These are phyloP conservation scores for Dittrichia graveolens DNA, from an alignment of 129 eudicot species.

Conservation along the genomic window DNA sequence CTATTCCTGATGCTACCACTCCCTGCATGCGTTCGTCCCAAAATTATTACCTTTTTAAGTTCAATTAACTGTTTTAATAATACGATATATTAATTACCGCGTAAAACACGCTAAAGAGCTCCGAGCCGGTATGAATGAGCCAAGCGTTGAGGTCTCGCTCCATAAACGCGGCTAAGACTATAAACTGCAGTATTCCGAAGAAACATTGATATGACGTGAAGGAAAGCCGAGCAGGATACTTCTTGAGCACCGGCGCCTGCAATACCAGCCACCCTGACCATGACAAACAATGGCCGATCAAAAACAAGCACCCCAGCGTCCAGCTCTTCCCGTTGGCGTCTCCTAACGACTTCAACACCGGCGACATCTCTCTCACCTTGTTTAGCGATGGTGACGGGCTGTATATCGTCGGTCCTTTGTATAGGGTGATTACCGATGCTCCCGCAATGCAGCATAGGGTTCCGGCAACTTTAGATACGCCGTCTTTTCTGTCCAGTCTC, in stretches of 20 bases:
- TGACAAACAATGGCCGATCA: constrained; percentile 91
- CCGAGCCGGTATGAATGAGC: constrained; percentile 85
- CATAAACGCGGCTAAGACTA: constrained; percentile 69
- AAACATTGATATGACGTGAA: constrained; percentile 91
- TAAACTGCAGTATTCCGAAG: constrained; percentile 87
- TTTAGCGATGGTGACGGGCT: constrained; percentile 63
- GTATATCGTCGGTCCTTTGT: constrained; percentile 94
- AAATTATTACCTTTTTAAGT: too few relatives aligned
- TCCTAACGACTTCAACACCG: constrained; percentile 54
- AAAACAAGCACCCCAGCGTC: constrained; percentile 83
- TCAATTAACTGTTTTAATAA: too few relatives aligned
- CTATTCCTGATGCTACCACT: constrained; percentile 97
- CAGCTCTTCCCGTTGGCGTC: constrained; percentile 87
- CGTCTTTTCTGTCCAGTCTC: constrained; percentile 82
- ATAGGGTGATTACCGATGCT: constrained; percentile 90
- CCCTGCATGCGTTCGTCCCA: constrained; percentile 77
- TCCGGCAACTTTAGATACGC: constrained; percentile 76
- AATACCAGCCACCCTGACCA: constrained; percentile 97
- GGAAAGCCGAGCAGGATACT: constrained; percentile 88
- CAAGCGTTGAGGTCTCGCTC: constrained; percentile 88
- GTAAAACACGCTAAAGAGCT: constrained; percentile 89
- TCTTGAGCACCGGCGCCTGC: constrained; percentile 87
- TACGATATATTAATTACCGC: constrained; percentile 47
- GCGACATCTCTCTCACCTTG: constrained; percentile 33
- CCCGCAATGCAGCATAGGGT: constrained; percentile 82